phyloP scores from a whole-genome alignment of 2,329 filamentous ascomycete genomes.

The Thelonectria discophora region DNA sequence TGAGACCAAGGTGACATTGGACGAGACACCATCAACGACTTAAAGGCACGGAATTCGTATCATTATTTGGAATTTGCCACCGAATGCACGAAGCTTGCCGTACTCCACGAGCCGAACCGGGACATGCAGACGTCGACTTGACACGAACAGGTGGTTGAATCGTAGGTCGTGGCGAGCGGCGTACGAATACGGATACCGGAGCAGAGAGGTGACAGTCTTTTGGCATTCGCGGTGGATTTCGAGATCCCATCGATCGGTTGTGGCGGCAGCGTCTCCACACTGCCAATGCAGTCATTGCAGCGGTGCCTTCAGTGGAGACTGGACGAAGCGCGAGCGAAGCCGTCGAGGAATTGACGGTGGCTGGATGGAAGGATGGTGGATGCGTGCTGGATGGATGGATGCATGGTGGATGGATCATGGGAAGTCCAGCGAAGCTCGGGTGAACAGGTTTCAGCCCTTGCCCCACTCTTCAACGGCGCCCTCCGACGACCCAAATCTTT shows the following conservation, averaged over 20 bases:
- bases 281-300: slow-evolving; percentile 11
- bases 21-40: background rate
- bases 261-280: slow-evolving; percentile 30
- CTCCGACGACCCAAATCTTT: slow-evolving; percentile 29
- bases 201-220: background rate
- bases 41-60: too few species aligned
- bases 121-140: background rate
- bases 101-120: background rate
- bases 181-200: background rate
- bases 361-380: background rate
- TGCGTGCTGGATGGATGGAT: background rate
- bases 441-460: slow-evolving; percentile 4
- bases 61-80: background rate
- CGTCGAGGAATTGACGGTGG: background rate
- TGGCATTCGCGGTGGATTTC: slow-evolving; percentile 2
- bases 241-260: slow-evolving; percentile 35
- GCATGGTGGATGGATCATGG: background rate
- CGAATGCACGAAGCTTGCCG: background rate
- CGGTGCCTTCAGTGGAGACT: background rate
- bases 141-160: slow-evolving; percentile 15
- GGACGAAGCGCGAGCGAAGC: background rate
- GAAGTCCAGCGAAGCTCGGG: slow-evolving; percentile 3
- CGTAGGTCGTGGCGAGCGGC: background rate
- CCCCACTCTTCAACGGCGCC: slow-evolving; percentile 33
- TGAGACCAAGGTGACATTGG: background rate